Evolutionary conservation across 169 alveolate genomes (phyloP), one percentile per base, ranked within the genome.

Genomic region (Prorocentrum cordatum): DNA sequence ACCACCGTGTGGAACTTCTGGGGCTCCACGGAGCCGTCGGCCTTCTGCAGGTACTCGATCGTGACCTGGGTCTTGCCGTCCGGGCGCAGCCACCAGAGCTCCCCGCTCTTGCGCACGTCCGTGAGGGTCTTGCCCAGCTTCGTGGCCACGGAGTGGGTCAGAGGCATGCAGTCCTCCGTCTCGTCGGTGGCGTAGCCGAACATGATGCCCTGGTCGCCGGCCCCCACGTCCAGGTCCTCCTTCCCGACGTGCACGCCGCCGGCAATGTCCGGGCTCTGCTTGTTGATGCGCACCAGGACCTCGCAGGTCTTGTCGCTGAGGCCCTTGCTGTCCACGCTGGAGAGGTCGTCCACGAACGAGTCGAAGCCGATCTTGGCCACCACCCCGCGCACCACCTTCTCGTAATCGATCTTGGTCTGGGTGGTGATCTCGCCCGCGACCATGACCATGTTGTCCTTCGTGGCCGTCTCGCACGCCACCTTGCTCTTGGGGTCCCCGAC

Each of bases 151-250:
- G 95, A 94, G 93, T 98, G 99, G 64, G 99, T 95, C 77, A 98
- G 93, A 14, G 99, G 99, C 98, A 98, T 97, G 86, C 86, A 75
- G 50, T 75, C 86, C 26, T 58, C 95, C 4, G 99, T 97, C 94
- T 98, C 99, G 93, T 97, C 97, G 58, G 99, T 95, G 59, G 99
- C 99, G 93, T 98, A 98, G 18, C 99, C 99, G 93, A 98, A 97
- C 99, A 98, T 98, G 87, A 96, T 95, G 36, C 99, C 99, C 94
- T 98, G 98, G 83, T 97, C 99, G 18, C 99, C 99, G 14, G 99
- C 99, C 27, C 98, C 98, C 22, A 96, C 92, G 20, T 97, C 98
- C 86, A 70, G 24, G 64, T 70, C 83, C 61, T 75, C 86, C 89
- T 79, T 79, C 77, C 71, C 71, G 36, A 79, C 89, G 26, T 97